Evolutionary conservation across 2,329 filamentous ascomycete species (phyloP).

Genomic region (Fusarium liriodendri): DNA sequence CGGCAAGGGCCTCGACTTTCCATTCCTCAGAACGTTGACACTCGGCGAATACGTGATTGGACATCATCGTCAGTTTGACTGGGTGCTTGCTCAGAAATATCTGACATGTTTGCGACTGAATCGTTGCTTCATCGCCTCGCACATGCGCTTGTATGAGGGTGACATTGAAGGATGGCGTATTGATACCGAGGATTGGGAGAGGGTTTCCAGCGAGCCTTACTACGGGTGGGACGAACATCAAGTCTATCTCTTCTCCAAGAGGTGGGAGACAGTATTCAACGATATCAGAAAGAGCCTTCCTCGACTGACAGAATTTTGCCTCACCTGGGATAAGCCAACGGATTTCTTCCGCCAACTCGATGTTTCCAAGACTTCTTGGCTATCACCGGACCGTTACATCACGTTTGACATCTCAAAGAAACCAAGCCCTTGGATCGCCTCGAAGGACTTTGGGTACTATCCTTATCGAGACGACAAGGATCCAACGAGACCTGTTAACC

Average conservation of each 20-base stretch:
- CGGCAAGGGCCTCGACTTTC: conserved; percentile 34
- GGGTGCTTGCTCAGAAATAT: conserved; percentile 34
- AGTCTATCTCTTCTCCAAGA: conserved; percentile 24
- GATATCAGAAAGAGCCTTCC: conserved; percentile 25
- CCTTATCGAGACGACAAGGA: background rate
- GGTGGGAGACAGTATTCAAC: conserved; percentile 37
- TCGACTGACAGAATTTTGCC: conserved; percentile 29
- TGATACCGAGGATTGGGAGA: conserved; percentile 29
- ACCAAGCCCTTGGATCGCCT: background rate
- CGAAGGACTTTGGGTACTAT: background rate
- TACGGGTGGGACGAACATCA: background rate
- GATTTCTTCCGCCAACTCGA: background rate
- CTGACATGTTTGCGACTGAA: conserved; percentile 18
- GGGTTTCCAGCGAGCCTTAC: background rate
- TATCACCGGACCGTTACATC: background rate
- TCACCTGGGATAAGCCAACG: background rate
- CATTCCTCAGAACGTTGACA: conserved; percentile 31
- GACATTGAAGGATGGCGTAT: background rate
- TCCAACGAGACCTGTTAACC: background rate
- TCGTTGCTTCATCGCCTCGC: conserved; percentile 20
- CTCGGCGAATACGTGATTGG: conserved; percentile 33
- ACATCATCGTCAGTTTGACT: conserved; percentile 41
- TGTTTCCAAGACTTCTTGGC: background rate
- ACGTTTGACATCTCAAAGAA: background rate
- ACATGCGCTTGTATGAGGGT: background rate